Percentiles rank a stretch among this genome's conserved stretches.
These are phyloP conservation scores for Myriosclerotinia curreyana DNA, from an alignment of 2,329 filamentous ascomycete species.

Conservation along the genomic window DNA sequence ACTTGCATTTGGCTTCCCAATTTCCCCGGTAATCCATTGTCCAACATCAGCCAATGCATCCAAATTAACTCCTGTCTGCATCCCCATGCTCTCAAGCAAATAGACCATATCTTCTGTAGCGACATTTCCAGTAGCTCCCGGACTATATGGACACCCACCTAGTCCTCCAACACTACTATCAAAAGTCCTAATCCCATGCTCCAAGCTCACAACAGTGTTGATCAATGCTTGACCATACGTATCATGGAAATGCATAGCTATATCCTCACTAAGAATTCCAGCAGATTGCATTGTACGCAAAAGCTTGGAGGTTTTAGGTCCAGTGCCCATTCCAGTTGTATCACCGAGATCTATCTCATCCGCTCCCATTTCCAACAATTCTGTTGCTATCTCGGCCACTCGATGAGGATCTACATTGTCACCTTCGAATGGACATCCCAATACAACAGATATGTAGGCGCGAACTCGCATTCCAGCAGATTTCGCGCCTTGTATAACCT, in stretches of 20 bases:
- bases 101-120: slow-evolving; percentile 83
- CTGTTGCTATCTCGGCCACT: slow-evolving; percentile 64
- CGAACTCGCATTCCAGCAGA: slow-evolving; percentile 64
- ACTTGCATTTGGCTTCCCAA: slow-evolving; percentile 62
- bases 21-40: slow-evolving; percentile 64
- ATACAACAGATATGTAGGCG: slow-evolving; percentile 76
- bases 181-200: slow-evolving; percentile 74
- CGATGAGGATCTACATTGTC: slow-evolving; percentile 60
- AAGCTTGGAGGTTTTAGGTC: slow-evolving; percentile 63
- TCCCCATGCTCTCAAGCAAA: slow-evolving; percentile 69
- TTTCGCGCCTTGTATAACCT: slow-evolving; percentile 68
- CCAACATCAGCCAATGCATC: slow-evolving; percentile 66
- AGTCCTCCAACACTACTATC: slow-evolving; percentile 77
- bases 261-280: slow-evolving; percentile 64
- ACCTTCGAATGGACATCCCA: slow-evolving; percentile 76
- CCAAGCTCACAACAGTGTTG: slow-evolving; percentile 73
- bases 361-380: slow-evolving; percentile 78
- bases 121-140: slow-evolving; percentile 82
- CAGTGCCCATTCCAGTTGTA: slow-evolving; percentile 86
- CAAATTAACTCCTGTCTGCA: slow-evolving; percentile 70
- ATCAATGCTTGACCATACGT: slow-evolving; percentile 84
- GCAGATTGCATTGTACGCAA: slow-evolving; percentile 63
- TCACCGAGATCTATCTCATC: slow-evolving; percentile 89
- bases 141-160: slow-evolving; percentile 81
- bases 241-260: slow-evolving; percentile 86